Conservation (phyloP, 1,139 yeast genomes). For the Saccharomyces hybrid region DNA sequence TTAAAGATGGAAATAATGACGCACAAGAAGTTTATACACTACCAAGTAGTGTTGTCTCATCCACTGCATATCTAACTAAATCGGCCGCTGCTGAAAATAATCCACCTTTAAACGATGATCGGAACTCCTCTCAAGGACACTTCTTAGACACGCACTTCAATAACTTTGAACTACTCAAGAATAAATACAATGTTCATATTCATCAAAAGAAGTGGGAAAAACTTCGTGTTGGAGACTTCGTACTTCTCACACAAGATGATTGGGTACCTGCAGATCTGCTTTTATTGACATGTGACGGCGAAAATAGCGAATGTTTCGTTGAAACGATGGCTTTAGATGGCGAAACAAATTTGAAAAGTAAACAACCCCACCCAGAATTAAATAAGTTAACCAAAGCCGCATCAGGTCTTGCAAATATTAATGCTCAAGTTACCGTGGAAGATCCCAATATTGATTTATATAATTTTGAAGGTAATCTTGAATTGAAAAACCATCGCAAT, state of each 20-base stretch:
- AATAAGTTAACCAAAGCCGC: conserved; percentile 44
- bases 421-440: conserved; percentile 58
- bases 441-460: conserved; percentile 89
- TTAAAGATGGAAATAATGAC: conserved; percentile 9
- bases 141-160: conserved; percentile 15
- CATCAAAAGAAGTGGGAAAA: conserved; percentile 55
- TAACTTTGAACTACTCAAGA: conserved; percentile 22
- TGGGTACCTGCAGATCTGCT: conserved; percentile 91
- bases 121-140: not conserved
- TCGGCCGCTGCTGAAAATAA: not conserved
- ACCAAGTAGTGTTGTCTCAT: conserved; percentile 2
- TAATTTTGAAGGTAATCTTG: conserved; percentile 77
- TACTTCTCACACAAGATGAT: conserved; percentile 67
- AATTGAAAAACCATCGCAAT: conserved; percentile 21
- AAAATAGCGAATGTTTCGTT: conserved; percentile 66
- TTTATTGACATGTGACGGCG: conserved; percentile 56
- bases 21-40: conserved; percentile 1
- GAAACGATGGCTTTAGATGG: conserved; percentile 99
- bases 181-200: conserved; percentile 26
- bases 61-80: conserved; percentile 2
- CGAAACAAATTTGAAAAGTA: conserved; percentile 81
- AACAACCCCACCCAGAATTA: conserved; percentile 57
- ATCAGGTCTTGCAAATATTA: conserved; percentile 42
- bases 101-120: not conserved
- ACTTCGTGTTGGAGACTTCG: conserved; percentile 75